Evolutionary conservation across 2,329 filamentous ascomycete species (phyloP), one percentile per base, ranked within the genome.

Genomic region (Dichotomopilus funicola): DNA sequence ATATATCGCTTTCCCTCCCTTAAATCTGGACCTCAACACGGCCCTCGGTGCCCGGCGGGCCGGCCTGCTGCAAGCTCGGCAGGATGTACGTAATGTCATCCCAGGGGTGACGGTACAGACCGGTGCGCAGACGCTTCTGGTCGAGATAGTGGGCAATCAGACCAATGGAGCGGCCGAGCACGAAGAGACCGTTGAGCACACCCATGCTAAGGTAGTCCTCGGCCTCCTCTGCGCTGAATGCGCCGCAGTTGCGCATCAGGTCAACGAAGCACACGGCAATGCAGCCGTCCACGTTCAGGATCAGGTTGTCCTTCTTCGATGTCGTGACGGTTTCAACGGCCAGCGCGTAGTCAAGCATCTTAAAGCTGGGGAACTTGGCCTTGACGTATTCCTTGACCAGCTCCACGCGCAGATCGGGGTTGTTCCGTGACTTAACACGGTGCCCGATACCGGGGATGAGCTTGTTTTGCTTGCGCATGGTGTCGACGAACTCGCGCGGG

Each of bases 221-320:
- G 51, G 91, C 91, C 80, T 99, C 94, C 76, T 99, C 94, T 49
- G 85, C 73, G 64, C 87, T 92, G 83, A 99, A 99, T 54, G 94
- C 92, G 73, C 94, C 94, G 73, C 91, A 96, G 84, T 96, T 96
- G 76, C 94, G 89, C 76, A 99, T 81, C 62, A 99, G 81, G 70
- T 99, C 94, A 63, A 99, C 91, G 71, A 99, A 99, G 87, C 91
- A 96, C 72, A 99, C 94, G 64, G 94, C 94, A 70, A 99, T 88
- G 74, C 90, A 96, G 68, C 94, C 94, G 71, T 97, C 94, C 58
- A 99, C 94, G 81, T 99, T 99, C 69, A 99, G 86, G 68, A 99
- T 99, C 66, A 99, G 85, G 82, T 97, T 99, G 79, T 99, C 94
- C 84, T 99, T 99, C 89, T 99, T 99, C 63, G 91, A 96, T 50